Evolutionary conservation across 2,329 filamentous ascomycete genomes (phyloP), one percentile per base, ranked within the genome.

Genomic region (Neonectria sp.): DNA sequence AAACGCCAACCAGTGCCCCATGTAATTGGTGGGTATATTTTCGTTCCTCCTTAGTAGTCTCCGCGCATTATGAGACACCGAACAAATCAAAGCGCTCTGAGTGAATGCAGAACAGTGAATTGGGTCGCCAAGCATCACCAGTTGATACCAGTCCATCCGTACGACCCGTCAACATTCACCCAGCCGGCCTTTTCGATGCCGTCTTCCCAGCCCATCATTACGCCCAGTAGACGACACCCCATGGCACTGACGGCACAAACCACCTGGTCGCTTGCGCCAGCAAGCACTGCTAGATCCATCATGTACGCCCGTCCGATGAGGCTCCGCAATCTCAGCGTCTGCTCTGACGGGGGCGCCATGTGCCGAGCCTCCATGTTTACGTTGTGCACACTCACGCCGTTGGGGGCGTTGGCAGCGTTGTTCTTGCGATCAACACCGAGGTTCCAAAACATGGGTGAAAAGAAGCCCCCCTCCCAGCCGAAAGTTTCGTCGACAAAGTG

Each of bases 391-490:
- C 68, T 70, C 21, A 76, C 70, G 7, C 73, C 76, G 2, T 73
- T 72, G 4, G 78, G 78, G 12, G 78, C 77, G 57, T 80, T 79
- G 25, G 75, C 80, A 15, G 79, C 81, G 58, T 82, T 82, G 64
- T 81, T 81, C 69, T 76, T 80, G 80, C 83, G 75, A 79, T 84
- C 63, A 70, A 80, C 52, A 4, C 93, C 94, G 1, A 97, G 84
- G 57, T 90, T 92, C 89, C 92, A 95, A 80, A 97, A 97, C 81
- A 96, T 91, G 74, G 90, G 88, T 15, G 88, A 87, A 80, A 92
- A 97, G 84, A 97, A 97, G 1, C 94, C 94, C 21, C 94, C 94
- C 78, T 97, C 94, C 94, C 94, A 97, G 33, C 94, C 94, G 46
- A 93, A 90, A 2, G 91, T 88, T 76, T 95, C 91, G 66, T 95